Base-by-base conservation (phyloP, 2,329 filamentous ascomycete genomes). In the Dryadomyces quercus-mongolicae region DNA sequence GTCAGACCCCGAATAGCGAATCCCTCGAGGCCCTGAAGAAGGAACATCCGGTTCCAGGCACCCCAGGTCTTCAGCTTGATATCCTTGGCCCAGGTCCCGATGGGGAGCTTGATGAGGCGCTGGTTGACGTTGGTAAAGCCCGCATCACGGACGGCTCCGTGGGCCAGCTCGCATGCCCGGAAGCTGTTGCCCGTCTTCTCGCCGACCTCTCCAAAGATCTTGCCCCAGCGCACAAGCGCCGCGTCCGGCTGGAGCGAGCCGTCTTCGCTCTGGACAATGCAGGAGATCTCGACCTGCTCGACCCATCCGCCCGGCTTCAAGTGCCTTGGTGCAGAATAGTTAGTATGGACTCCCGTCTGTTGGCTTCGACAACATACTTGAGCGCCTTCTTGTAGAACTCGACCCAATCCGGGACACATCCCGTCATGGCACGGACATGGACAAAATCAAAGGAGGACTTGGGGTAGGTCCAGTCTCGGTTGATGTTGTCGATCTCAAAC, bases 401-500 rank as follows among this genome's bases (percentile, higher is more conserved):
- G 16, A 71, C 70, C 64, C 77, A 82, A 56, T 80, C 76, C 0
- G 70, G 64, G 49, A 82, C 71, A 48, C 72, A 72, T 13, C 80
- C 81, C 0, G 71, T 67, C 62, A 82, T 68, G 55, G 75, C 68
- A 22, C 76, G 74, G 2, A 74, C 71, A 62, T 82, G 80, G 48
- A 85, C 73, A 58, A 75, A 78, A 64, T 84, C 79, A 57, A 81
- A 81, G 52, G 72, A 64, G 51, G 72, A 62, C 0, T 69, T 62
- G 0, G 73, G 69, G 38, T 67, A 78, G 63, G 67, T 79, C 69
- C 69, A 73, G 0, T 67, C 62, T 6, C 62, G 69, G 58, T 77
- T 76, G 21, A 79, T 73, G 58, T 85, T 80, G 62, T 85, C 81
- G 40, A 84, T 73, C 50, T 82, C 72, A 54, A 84, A 85, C 55